Conservation (phyloP, 2,329 filamentous ascomycete species). For the Phyllosticta paracitricarpa region DNA sequence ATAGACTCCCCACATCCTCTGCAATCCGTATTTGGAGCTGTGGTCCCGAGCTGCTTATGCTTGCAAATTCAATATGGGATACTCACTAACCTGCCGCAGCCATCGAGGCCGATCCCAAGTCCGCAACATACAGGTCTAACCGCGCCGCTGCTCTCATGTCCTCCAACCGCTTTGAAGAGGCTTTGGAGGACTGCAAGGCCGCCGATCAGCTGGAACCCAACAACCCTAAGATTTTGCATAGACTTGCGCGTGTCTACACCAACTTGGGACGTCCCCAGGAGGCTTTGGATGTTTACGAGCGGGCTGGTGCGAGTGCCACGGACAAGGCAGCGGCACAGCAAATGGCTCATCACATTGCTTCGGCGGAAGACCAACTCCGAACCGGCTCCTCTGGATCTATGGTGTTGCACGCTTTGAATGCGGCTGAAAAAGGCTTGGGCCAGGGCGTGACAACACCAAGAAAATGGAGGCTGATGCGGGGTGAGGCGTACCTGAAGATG, state of each 20-base stretch:
- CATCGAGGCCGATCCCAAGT: constrained; percentile 75
- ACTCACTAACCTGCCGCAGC: constrained; percentile 45
- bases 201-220: constrained; percentile 75
- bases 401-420: constrained; percentile 83
- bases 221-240: constrained; percentile 80
- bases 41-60: background rate
- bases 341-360: constrained; percentile 73
- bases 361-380: constrained; percentile 67
- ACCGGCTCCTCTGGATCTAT: constrained; percentile 76
- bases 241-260: constrained; percentile 83
- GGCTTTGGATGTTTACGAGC: constrained; percentile 70
- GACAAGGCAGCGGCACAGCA: constrained; percentile 73
- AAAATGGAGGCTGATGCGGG: constrained; percentile 89
- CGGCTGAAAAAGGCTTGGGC: constrained; percentile 75
- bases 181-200: constrained; percentile 75
- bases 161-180: constrained; percentile 65
- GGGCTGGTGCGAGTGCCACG: constrained; percentile 74
- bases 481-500: constrained; percentile 88
- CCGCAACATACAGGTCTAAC: constrained; percentile 87
- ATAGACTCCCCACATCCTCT: background rate
- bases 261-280: constrained; percentile 78
- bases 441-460: constrained; percentile 67
- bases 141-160: constrained; percentile 91
- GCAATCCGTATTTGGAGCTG: background rate
- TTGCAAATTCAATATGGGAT: background rate